Conservation (phyloP, 1,139 yeast genomes). For the Barnettozyma hawaiiensis region DNA sequence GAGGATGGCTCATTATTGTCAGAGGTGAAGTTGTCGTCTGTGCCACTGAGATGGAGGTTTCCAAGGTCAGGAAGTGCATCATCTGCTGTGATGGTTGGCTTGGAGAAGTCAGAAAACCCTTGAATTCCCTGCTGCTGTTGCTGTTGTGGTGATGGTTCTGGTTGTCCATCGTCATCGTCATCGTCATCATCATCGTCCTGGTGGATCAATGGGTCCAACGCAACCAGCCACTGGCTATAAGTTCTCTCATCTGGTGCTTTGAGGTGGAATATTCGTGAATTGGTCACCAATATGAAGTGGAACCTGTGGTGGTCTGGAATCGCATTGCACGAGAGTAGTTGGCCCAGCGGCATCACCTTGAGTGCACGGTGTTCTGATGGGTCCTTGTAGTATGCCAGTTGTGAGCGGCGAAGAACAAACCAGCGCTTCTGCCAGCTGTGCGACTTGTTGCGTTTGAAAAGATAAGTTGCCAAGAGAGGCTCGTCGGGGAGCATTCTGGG, state of each 20-base stretch:
- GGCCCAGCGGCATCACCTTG: conserved; percentile 34
- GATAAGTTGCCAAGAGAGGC: conserved; percentile 14
- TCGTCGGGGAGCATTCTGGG: conserved; percentile 1
- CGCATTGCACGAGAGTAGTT: conserved; percentile 30
- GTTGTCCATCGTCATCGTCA: conserved; percentile 20
- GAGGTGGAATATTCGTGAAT: conserved; percentile 39
- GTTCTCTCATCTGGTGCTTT: conserved; percentile 34
- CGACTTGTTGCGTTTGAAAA: conserved; percentile 20
- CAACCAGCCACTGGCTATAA: conserved; percentile 39
- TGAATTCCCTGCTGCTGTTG: not conserved
- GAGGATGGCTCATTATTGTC: conserved; percentile 21
- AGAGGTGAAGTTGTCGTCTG: conserved; percentile 30
- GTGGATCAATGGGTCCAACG: conserved; percentile 19
- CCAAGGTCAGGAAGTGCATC: conserved; percentile 12
- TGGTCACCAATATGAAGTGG: conserved; percentile 32
- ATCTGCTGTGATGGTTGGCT: conserved; percentile 5
- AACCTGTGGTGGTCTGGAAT: conserved; percentile 34
- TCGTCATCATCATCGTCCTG: conserved; percentile 17
- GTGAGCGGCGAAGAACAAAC: conserved; percentile 54
- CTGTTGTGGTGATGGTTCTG: too few species aligned
- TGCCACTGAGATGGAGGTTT: conserved; percentile 19
- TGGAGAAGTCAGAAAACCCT: conserved; percentile 2
- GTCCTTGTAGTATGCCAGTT: conserved; percentile 54
- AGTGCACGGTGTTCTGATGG: conserved; percentile 51
- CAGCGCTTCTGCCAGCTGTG: conserved; percentile 45